Conservation (phyloP, 83 land plant species). For the Picea abies region DNA sequence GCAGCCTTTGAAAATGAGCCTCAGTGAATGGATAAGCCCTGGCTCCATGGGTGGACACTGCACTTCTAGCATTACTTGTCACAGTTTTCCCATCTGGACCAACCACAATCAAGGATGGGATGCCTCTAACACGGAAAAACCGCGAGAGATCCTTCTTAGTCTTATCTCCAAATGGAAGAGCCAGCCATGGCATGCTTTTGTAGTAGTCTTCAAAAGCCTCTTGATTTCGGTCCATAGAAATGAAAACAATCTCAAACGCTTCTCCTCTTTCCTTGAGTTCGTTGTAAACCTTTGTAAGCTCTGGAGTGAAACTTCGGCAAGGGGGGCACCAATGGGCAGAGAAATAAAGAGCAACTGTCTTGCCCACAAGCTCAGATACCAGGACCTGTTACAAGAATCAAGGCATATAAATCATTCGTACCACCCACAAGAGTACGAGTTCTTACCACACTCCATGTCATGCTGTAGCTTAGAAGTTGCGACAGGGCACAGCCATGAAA, state of each 20-base stretch:
- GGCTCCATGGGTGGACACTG: constrained; percentile 36
- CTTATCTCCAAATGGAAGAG: constrained; percentile 48
- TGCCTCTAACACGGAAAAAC: constrained; percentile 48
- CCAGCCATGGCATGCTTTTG: constrained; percentile 68
- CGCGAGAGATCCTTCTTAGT: constrained; percentile 24
- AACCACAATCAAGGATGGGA: constrained; percentile 49
- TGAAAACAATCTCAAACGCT: constrained; percentile 56
- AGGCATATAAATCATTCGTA: too few relatives aligned
- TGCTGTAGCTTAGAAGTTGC: too few relatives aligned
- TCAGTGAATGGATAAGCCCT: constrained; percentile 59
- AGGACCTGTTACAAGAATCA: constrained; percentile 36
- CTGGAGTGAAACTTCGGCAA: constrained; percentile 55
- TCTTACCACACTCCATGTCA: too few relatives aligned
- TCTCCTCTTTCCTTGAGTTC: constrained; percentile 41
- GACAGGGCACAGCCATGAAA: too few relatives aligned
- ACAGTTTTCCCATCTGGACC: constrained; percentile 71
- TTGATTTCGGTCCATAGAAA: constrained; percentile 63
- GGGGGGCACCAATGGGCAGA: constrained; percentile 74
- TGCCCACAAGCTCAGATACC: constrained; percentile 42
- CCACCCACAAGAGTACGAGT: too few relatives aligned
- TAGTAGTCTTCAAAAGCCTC: constrained; percentile 32
- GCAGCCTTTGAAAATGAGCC: constrained; percentile 22
- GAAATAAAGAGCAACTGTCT: constrained; percentile 68
- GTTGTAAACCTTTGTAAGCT: constrained; percentile 42
- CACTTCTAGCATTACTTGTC: constrained; percentile 40